These are phyloP conservation scores for Candida xiaguanensis DNA, from an alignment of 805 yeast species.

Conservation along the genomic window DNA sequence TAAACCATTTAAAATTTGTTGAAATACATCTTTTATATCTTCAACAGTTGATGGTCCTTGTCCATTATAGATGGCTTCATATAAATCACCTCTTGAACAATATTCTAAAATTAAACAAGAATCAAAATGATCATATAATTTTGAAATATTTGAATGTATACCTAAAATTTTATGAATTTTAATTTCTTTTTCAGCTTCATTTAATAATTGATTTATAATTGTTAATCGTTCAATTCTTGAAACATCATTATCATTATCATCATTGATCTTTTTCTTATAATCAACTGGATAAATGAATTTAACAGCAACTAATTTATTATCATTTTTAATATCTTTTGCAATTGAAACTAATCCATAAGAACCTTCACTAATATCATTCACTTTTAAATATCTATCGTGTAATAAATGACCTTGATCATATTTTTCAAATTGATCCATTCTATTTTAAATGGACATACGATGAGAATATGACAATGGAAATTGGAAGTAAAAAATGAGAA, in stretches of 20 bases:
- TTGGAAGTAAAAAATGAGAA: too few species aligned
- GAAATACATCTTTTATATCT: conserved; percentile 53
- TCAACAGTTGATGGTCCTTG: conserved; percentile 58
- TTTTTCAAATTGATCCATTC: conserved; percentile 37
- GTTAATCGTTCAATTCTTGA: conserved; percentile 14
- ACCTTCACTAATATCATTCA: conserved; percentile 82
- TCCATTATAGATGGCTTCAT: conserved; percentile 68
- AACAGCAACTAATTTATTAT: conserved; percentile 65
- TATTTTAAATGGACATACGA: background rate
- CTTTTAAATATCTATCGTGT: conserved; percentile 59
- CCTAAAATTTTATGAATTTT: conserved; percentile 62
- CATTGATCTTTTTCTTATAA: conserved; percentile 23
- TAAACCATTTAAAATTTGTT: conserved; percentile 48
- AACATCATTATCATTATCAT: conserved; percentile 14
- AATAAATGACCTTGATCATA: conserved; percentile 45
- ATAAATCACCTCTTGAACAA: conserved; percentile 83
- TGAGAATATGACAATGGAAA: too few species aligned
- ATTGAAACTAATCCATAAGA: conserved; percentile 90
- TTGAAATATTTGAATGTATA: conserved; percentile 41
- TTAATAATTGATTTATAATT: conserved; percentile 30
- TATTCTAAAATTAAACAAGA: conserved; percentile 64
- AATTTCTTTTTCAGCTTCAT: conserved; percentile 68
- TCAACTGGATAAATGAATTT: conserved; percentile 72
- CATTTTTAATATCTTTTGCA: conserved; percentile 62
- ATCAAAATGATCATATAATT: conserved; percentile 48